These are phyloP conservation scores for Exobasidium cylindrosporum DNA, from an alignment of 1,284 basidiomycete species.

Conservation along the genomic window DNA sequence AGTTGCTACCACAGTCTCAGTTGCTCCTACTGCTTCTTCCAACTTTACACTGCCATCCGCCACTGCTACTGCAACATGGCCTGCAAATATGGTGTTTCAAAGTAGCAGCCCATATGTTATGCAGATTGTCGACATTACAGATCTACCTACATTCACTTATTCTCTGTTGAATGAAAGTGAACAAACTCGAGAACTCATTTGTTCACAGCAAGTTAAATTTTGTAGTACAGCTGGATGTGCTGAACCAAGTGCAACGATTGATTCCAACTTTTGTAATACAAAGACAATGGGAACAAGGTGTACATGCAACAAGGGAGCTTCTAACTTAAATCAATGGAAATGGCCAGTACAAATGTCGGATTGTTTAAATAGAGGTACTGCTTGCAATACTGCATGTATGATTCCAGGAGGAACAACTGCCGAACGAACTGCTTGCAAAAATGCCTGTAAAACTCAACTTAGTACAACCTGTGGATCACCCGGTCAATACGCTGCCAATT, in stretches of 20 bases:
- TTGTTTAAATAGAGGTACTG: conserved; percentile 37
- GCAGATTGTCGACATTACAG: conserved; percentile 26
- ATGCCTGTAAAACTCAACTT: conserved; percentile 34
- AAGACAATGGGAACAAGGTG: conserved; percentile 29
- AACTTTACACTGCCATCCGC: conserved; percentile 37
- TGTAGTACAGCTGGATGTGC: conserved; percentile 42
- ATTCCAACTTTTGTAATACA: conserved; percentile 48
- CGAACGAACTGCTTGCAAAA: conserved; percentile 32
- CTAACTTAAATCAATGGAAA: conserved; percentile 44
- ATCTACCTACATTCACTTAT: conserved; percentile 23
- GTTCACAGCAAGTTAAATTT: conserved; percentile 40
- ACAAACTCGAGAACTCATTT: conserved; percentile 22
- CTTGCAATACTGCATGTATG: conserved; percentile 38
- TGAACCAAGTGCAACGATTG: conserved; percentile 16
- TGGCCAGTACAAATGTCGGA: conserved; percentile 51
- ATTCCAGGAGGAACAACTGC: conserved; percentile 24
- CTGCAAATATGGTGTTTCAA: conserved; percentile 19
- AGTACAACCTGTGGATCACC: conserved; percentile 41
- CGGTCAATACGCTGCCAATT: conserved; percentile 45
- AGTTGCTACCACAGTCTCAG: conserved; percentile 7
- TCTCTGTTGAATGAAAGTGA: conserved; percentile 21
- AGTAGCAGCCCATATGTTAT: conserved; percentile 31
- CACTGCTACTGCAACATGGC: conserved; percentile 29
- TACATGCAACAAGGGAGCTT: conserved; percentile 35
- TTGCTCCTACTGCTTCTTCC: conserved; percentile 25